phyloP scores from a whole-genome alignment of 441 rosid genomes.

The Corymbia citriodora region DNA sequence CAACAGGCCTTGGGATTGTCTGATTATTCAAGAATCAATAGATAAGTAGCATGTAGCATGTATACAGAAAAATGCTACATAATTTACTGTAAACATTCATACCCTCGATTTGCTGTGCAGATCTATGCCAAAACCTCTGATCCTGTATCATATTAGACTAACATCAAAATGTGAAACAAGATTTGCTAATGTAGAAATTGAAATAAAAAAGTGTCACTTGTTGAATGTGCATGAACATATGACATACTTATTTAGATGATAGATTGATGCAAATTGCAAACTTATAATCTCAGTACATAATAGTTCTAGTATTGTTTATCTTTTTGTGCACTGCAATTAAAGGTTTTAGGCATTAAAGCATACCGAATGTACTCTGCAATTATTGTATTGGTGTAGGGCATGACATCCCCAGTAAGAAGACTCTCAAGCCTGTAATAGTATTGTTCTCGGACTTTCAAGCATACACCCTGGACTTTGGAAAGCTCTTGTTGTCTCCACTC shows the following conservation, averaged over 20 bases:
- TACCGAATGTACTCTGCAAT: slow-evolving; percentile 92
- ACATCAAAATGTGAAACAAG: neutral
- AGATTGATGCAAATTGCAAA: no score
- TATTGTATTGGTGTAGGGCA: slow-evolving; percentile 67
- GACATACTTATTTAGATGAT: neutral
- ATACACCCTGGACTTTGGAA: no score
- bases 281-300: no score
- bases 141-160: no score
- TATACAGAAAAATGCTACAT: no score
- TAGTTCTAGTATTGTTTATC: neutral
- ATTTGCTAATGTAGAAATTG: neutral
- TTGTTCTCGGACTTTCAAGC: neutral
- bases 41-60: no score
- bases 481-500: no score
- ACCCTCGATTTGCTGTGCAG: slow-evolving; percentile 86
- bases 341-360: neutral
- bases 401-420: slow-evolving; percentile 55
- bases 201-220: neutral
- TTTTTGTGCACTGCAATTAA: neutral
- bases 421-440: slow-evolving; percentile 59
- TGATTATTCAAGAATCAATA: neutral
- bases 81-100: slow-evolving; percentile 5
- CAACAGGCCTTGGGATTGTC: slow-evolving; percentile 74
- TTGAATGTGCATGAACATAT: neutral
- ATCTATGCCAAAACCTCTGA: slow-evolving; percentile 58